Base-by-base conservation (phyloP, 176 grass and related monocot genomes). In the Dactylis glomerata region DNA sequence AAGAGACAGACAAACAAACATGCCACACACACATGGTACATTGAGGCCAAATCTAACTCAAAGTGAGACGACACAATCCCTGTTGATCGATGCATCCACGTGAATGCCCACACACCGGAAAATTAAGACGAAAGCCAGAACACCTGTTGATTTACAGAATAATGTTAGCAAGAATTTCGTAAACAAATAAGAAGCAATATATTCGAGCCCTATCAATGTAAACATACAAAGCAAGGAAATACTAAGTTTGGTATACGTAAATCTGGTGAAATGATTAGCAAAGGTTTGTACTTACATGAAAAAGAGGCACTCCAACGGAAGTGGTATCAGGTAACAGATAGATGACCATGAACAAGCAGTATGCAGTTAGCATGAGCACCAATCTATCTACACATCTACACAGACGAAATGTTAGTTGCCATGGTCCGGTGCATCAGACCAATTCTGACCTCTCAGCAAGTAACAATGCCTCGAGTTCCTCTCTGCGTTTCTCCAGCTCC, bases 401-500 rank as follows among this genome's bases (percentile, higher is more conserved):
- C n/a, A n/a, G n/a, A n/a, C n/a, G 33, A 50, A 66, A 69, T 76
- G 78, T 78, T 55, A 88, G 23, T 86, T 27, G 7, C 38, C 2
- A 4, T 41, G 23, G 11, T 54, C 44, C 0, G 32, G 47, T 8
- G n/a, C 52, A 19, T 90, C 79, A 90, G 54, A 78, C 83, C 6
- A 20, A 34, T 56, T 95, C 79, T 41, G 81, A 87, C 17, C 83
- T 77, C 68, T 94, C 87, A 63, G 88, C 81, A 54, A 94, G 45
- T 70, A 98, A 78, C 76, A 98, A 63, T 66, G 96, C 87, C 87
- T 98, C 89, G 3, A 98, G 91, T 87, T 98, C 96, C 70, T 98
- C 96, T 78, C 88, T 93, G 28, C 86, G 89, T 73, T 73, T 92
- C 56, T 92, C 83, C 83, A 99, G 57, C 91, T 99, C 89, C 93